Evolutionary conservation across 2,329 filamentous ascomycete species (phyloP).

Genomic region (Fusarium sp.): DNA sequence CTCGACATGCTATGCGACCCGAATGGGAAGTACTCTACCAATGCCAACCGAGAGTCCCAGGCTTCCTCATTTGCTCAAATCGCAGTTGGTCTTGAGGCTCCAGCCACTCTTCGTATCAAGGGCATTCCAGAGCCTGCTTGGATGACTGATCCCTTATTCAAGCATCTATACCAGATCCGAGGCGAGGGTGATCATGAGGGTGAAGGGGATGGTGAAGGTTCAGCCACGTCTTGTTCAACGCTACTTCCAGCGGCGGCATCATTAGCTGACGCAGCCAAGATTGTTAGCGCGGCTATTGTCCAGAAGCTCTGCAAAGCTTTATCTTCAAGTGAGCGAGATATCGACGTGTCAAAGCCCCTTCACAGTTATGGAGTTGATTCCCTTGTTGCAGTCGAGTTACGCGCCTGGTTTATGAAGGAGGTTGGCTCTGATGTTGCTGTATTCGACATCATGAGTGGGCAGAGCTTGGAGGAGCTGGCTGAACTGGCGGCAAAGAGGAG

Average conservation of each 20-base stretch:
- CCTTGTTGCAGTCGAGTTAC: slow-evolving; percentile 59
- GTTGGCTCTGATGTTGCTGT: slow-evolving; percentile 9
- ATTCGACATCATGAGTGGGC: slow-evolving; percentile 8
- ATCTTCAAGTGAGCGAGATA: slow-evolving; percentile 39
- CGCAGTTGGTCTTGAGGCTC: neutral
- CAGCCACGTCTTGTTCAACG: neutral
- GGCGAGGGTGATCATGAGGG: neutral
- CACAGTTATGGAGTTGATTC: slow-evolving; percentile 53
- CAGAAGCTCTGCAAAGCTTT: slow-evolving; percentile 11
- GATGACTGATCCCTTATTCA: neutral
- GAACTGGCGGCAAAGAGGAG: neutral
- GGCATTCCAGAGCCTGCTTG: neutral
- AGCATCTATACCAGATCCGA: neutral
- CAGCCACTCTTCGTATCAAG: neutral
- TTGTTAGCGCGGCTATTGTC: neutral
- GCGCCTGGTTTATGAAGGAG: slow-evolving; percentile 61
- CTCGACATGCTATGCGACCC: slow-evolving; percentile 1
- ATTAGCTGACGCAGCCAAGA: neutral
- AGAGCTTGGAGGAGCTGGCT: neutral
- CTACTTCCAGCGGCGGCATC: neutral
- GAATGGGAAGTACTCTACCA: neutral
- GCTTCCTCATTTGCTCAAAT: neutral
- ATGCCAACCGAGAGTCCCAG: neutral
- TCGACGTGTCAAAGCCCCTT: slow-evolving; percentile 36
- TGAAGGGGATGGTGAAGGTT: neutral